Evolutionary conservation across 2,329 filamentous ascomycete species (phyloP).

Genomic region (Neofusicoccum laricinum): DNA sequence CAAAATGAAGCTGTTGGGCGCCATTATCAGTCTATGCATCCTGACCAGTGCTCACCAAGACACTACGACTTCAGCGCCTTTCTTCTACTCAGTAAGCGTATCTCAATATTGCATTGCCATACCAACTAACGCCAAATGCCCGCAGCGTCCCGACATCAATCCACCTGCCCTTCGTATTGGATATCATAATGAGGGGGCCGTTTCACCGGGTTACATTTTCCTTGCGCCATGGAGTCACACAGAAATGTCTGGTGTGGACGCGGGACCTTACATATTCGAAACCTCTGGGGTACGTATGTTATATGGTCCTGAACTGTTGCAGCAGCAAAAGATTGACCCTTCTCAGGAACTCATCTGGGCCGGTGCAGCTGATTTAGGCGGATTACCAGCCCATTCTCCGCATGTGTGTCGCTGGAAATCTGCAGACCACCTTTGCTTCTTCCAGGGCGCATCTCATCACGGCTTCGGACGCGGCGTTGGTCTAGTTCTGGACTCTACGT

Average conservation of each 20-base stretch:
- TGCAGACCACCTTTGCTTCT: background rate
- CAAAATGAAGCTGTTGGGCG: no score
- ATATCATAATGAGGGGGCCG: background rate
- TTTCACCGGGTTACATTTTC: background rate
- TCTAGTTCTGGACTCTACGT: background rate
- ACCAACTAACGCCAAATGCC: no score
- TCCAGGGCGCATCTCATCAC: background rate
- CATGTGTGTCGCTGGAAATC: background rate
- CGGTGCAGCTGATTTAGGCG: background rate
- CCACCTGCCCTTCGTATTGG: background rate
- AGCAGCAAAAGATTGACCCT: background rate
- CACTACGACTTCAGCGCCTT: no score
- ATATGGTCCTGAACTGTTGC: fast-evolving
- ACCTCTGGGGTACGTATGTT: background rate
- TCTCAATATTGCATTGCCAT: no score
- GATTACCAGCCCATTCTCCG: background rate
- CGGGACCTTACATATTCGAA: background rate
- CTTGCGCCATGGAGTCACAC: background rate
- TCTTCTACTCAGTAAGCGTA: no score
- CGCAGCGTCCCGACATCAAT: background rate
- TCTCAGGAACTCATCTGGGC: background rate
- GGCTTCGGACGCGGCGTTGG: background rate
- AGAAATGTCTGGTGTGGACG: background rate
- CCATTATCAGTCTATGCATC: no score
- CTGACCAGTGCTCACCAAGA: no score